Percentiles rank a stretch among this genome's conserved stretches.
phyloP scores from a whole-genome alignment of 257 asterid genomes.

The Solanum rostratum region DNA sequence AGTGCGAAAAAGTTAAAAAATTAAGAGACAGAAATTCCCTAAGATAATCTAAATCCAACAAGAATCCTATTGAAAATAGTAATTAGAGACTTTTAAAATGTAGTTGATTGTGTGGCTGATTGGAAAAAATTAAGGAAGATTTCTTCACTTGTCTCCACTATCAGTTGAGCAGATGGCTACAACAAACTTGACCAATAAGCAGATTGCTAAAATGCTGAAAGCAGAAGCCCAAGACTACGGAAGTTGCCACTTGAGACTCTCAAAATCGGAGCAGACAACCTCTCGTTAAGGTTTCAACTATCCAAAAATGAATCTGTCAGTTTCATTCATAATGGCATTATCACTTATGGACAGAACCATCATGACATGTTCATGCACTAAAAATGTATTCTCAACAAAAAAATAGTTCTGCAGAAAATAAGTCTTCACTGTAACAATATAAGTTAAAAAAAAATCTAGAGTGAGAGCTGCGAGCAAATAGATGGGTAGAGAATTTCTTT shows the following conservation, averaged over 20 bases:
- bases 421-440: too few species aligned
- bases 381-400: too few species aligned
- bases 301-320: conserved; percentile 12
- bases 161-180: neutral
- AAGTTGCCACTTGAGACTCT: conserved; percentile 46
- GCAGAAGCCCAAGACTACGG: conserved; percentile 28
- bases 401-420: too few species aligned
- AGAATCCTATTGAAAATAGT: neutral
- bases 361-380: too few species aligned
- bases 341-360: neutral
- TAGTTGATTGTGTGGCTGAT: neutral
- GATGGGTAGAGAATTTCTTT: too few species aligned
- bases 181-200: conserved; percentile 28
- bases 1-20: neutral
- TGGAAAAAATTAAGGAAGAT: neutral
- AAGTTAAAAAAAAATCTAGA: too few species aligned
- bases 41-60: neutral
- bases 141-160: neutral
- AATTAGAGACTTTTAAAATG: neutral
- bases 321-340: neutral
- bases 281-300: too few species aligned
- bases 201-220: conserved; percentile 41
- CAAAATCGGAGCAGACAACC: conserved; percentile 14
- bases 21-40: neutral
- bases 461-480: too few species aligned